Evolutionary conservation across 2,329 filamentous ascomycete genomes (phyloP).

Genomic region (Celoporthe dispersa): DNA sequence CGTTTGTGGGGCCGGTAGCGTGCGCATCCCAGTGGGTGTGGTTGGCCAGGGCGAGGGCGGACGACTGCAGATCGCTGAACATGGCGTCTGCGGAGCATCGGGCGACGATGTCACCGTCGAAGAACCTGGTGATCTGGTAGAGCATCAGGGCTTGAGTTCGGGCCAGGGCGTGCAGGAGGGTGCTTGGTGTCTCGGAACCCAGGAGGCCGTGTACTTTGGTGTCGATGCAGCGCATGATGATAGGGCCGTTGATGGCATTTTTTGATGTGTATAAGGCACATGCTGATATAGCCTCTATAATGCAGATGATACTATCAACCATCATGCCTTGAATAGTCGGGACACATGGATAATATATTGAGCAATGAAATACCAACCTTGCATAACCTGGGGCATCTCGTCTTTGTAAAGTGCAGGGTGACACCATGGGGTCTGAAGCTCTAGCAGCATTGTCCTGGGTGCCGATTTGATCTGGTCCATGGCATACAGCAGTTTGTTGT

Average conservation of each 20-base stretch:
- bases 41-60: conserved; percentile 39
- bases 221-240: conserved; percentile 55
- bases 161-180: conserved; percentile 40
- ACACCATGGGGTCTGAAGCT: conserved; percentile 57
- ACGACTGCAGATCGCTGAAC: conserved; percentile 40
- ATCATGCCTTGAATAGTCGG: too few species aligned
- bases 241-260: conserved; percentile 50
- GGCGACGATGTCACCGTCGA: conserved; percentile 46
- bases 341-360: neutral
- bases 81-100: conserved; percentile 39
- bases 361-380: conserved; percentile 42
- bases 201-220: conserved; percentile 49
- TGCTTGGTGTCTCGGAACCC: conserved; percentile 38
- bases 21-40: conserved; percentile 40
- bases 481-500: conserved; percentile 23
- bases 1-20: conserved; percentile 14
- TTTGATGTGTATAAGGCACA: conserved; percentile 58
- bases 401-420: conserved; percentile 56
- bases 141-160: conserved; percentile 48
- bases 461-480: conserved; percentile 58
- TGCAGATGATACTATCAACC: neutral
- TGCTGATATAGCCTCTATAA: conserved; percentile 54
- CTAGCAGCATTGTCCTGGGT: conserved; percentile 51
- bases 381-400: conserved; percentile 54
- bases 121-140: conserved; percentile 51